Base-by-base conservation (phyloP, 176 grass and related monocot genomes). In the Hsuehochloa calcarea region DNA sequence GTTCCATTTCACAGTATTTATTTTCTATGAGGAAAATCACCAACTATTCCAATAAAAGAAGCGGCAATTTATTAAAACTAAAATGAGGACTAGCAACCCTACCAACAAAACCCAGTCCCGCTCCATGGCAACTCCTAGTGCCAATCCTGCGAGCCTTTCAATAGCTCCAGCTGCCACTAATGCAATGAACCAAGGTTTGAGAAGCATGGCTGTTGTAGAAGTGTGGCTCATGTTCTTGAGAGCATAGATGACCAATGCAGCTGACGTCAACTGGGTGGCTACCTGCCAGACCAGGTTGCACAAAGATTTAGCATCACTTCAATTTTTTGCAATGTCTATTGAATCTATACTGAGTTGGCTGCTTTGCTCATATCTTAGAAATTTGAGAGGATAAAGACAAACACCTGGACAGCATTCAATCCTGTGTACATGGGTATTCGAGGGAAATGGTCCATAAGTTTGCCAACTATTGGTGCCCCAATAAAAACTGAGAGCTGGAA, bases 31-130 rank as follows among this genome's bases (percentile, higher is more conserved):
- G 43, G 50, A 74, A 25, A 78, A 25, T 19, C 40, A 6, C 31
- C 0, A 81, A 84, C 19, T 25, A 45, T 79, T 80, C 37, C 1
- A 20, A 60, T 72, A 35, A 47, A 74, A 89, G 10, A 38, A 34
- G 29, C 23, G 74, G 26, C 15, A 87, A 16, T 65, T 31, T 25
- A 35, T 16, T 16, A 75, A 61, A 82, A 62, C 3, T 41, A 76
- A 62, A 67, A 78, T 37, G 34, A 70, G 45, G 20, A 81, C 81
- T 23, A 78, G 88, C 55, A 82, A 86, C 45, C 84, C 41, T 96
- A 98, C 96, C 96, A 95, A 65, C 44, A 98, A 93, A 92, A 96
- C 90, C 96, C 96, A 96, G 44, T 98, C 96, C 45, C 96, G 88
- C 74, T 98, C 96, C 93, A 98, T 90, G 45, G 96, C 59, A 70